Percentiles rank a stretch among this genome's conserved stretches.
phyloP scores from a whole-genome alignment of 108 stramenopile species.

The Pseudonitzschia multistriata region DNA sequence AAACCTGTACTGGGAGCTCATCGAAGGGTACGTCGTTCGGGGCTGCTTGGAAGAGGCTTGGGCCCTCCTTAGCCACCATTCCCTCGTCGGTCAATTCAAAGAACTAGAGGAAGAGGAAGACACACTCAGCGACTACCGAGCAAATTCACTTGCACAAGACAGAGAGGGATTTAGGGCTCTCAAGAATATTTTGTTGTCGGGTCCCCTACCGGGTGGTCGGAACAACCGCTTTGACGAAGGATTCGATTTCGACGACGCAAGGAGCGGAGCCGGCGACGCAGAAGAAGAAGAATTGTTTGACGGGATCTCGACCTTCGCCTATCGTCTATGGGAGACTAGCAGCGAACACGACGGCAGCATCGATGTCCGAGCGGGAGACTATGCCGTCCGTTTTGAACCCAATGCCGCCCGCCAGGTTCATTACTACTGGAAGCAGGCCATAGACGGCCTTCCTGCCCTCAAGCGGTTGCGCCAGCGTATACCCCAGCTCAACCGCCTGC shows the following conservation, averaged over 20 bases:
- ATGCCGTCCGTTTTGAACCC: slow-evolving; percentile 48
- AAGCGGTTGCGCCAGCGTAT: slow-evolving; percentile 34
- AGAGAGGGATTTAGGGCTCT: slow-evolving; percentile 58
- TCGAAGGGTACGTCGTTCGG: slow-evolving; percentile 41
- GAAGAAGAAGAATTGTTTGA: slow-evolving; percentile 19
- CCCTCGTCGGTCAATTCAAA: slow-evolving; percentile 40
- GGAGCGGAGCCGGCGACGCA: neutral
- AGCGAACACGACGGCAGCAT: neutral
- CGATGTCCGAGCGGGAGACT: slow-evolving; percentile 17
- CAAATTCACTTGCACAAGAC: slow-evolving; percentile 37
- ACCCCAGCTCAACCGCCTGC: slow-evolving; percentile 36
- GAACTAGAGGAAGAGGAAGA: slow-evolving; percentile 16
- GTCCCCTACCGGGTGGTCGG: slow-evolving; percentile 77
- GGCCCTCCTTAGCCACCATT: slow-evolving; percentile 64
- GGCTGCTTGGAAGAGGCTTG: slow-evolving; percentile 72
- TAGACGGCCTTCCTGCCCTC: slow-evolving; percentile 20
- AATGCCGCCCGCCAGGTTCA: slow-evolving; percentile 45
- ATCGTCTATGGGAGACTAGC: slow-evolving; percentile 66
- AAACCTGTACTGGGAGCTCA: slow-evolving; percentile 51
- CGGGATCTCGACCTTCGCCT: slow-evolving; percentile 43
- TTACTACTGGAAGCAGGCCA: slow-evolving; percentile 51
- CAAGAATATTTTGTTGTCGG: slow-evolving; percentile 54
- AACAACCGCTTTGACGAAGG: slow-evolving; percentile 53
- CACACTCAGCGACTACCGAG: slow-evolving; percentile 16
- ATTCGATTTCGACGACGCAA: neutral